These are phyloP conservation scores for Kwoniella botswanensis DNA, from an alignment of 768 basidiomycete species.

Conservation along the genomic window DNA sequence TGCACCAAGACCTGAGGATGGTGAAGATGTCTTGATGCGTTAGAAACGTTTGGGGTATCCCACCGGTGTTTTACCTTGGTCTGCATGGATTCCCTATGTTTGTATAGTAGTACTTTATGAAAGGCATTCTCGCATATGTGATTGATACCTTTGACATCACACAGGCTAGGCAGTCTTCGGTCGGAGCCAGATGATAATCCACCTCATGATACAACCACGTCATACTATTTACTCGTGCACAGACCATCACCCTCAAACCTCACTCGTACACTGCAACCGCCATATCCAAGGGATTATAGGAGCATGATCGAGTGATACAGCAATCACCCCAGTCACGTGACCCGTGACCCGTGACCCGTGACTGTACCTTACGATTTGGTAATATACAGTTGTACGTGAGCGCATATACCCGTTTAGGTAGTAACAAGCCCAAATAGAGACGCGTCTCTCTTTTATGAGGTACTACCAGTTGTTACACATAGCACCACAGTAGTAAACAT, in stretches of 20 bases:
- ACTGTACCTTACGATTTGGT: constrained; percentile 1
- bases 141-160: too few species aligned
- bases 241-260: not conserved
- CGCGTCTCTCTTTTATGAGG: constrained; percentile 15
- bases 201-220: too few species aligned
- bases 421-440: not conserved
- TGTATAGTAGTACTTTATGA: not conserved
- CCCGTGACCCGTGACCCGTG: not conserved
- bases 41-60: constrained; percentile 12
- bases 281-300: constrained; percentile 1
- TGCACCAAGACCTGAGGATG: constrained; percentile 70
- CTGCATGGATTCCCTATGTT: not conserved
- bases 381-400: not conserved
- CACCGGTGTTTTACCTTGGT: not conserved
- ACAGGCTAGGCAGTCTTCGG: not conserved
- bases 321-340: constrained; percentile 25
- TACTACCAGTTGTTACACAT: too few species aligned
- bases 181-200: too few species aligned
- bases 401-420: not conserved
- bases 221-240: not conserved
- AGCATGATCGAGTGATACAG: not conserved
- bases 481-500: not conserved
- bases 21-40: constrained; percentile 60
- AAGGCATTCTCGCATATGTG: not conserved
- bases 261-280: not conserved